These are phyloP conservation scores for Petunia secreta DNA, from an alignment of 257 asterid species.

Conservation along the genomic window DNA sequence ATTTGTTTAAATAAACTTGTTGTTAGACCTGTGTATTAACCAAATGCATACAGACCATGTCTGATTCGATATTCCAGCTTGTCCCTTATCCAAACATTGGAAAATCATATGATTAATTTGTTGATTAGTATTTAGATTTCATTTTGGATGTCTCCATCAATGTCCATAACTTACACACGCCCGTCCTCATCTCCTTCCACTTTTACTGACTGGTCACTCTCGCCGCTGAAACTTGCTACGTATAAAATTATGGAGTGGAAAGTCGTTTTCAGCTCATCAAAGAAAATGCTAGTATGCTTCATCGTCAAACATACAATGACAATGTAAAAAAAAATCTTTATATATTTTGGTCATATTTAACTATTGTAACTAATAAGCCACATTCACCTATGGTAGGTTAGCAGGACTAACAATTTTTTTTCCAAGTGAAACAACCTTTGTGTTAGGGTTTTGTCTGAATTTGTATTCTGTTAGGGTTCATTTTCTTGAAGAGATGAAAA, in stretches of 20 bases:
- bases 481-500: too few relatives aligned
- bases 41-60: background rate
- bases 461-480: too few relatives aligned
- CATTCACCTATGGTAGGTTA: too few relatives aligned
- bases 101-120: background rate
- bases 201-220: background rate
- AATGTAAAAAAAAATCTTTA: too few relatives aligned
- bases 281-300: background rate
- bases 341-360: too few relatives aligned
- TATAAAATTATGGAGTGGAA: background rate
- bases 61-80: background rate
- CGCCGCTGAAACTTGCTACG: background rate
- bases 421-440: too few relatives aligned
- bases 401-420: too few relatives aligned
- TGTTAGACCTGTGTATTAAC: background rate
- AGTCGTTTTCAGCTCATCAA: background rate
- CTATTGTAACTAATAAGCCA: too few relatives aligned
- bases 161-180: background rate
- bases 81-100: background rate
- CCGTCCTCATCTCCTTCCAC: background rate
- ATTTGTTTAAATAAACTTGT: background rate
- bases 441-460: too few relatives aligned
- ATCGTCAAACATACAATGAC: too few relatives aligned
- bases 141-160: conserved; percentile 8
- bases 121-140: background rate